Percentiles rank a stretch among this genome's conserved stretches.
These are phyloP conservation scores for Ceratocystis variospora DNA, from an alignment of 2,329 filamentous ascomycete species.

Conservation along the genomic window DNA sequence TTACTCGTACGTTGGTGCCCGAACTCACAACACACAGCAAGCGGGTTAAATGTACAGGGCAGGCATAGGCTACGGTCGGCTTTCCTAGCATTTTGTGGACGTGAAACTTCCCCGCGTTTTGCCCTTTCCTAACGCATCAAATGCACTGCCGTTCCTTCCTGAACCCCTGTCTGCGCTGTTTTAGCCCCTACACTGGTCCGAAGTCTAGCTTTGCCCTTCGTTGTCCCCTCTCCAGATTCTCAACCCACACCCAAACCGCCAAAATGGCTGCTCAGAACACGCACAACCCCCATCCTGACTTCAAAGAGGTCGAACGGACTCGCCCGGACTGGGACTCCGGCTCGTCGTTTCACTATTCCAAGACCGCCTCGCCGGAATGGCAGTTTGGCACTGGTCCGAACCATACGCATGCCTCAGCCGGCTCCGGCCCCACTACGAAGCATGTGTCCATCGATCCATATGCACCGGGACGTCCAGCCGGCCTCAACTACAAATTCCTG, in stretches of 20 bases:
- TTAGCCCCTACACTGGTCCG: constrained; percentile 3
- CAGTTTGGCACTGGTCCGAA: constrained; percentile 52
- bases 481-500: constrained; percentile 81
- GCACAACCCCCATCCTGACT: constrained; percentile 60
- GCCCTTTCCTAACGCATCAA: not conserved
- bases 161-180: not conserved
- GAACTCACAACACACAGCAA: not conserved
- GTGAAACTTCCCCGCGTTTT: constrained; percentile 4
- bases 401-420: constrained; percentile 25
- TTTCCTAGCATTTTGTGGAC: not conserved
- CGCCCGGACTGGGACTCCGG: constrained; percentile 46
- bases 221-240: constrained; percentile 20
- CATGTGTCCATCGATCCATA: constrained; percentile 76
- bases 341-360: constrained; percentile 40
- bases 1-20: too few species aligned
- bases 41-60: not conserved
- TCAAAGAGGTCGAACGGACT: constrained; percentile 55
- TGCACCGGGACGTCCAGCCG: constrained; percentile 49
- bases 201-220: constrained; percentile 12
- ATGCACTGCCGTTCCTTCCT: not conserved
- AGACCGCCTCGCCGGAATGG: constrained; percentile 54
- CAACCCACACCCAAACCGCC: not conserved
- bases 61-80: not conserved
- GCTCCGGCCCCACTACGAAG: constrained; percentile 27
- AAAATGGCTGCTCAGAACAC: constrained; percentile 25